Evolutionary conservation across 768 basidiomycete genomes (phyloP), one percentile per base, ranked within the genome.

Genomic region (Trametes gibbosa): DNA sequence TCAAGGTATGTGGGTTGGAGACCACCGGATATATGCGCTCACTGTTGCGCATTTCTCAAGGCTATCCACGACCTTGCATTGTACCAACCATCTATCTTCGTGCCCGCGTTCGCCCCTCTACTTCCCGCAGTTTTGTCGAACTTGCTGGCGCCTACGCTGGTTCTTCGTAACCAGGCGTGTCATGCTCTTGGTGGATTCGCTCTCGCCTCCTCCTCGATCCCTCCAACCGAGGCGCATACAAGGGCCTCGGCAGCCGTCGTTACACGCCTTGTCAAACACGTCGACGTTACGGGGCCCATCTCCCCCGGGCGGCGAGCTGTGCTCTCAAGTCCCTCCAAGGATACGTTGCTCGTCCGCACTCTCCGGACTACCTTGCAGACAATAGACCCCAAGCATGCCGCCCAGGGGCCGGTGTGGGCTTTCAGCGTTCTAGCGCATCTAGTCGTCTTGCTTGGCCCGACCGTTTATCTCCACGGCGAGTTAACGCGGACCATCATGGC

Each of bases 321-420:
- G 2, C 71, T 68, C 8, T 73, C 76, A 49, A 54, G 65, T 39
- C 53, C 64, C 5, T 62, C 65, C 3, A 63, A 70, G 12, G 87
- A 88, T 47, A 71, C 84, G 1, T 35, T 73, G 3, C 86, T 91
- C 58, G 69, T 85, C 37, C 83, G 86, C 50, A 87, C 87, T 0
- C 76, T 92, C 5, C 83, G 87, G 25, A 83, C 83, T 0, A 87
- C 86, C 1, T 73, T 92, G 46, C 71, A 71, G 16, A 76, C 80
- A 1, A 70, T 74, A 3, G 84, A 87, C 6, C 85, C 85, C 2
- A 69, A 72, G 6, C 80, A 86, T 60, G 80, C 81, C 8, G 87
- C 89, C 1, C 86, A 90, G 65, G 89, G 89, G 1, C 89, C 91
- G 9, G 84, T 87, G 1, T 92, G 91, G 91, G 85, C 81, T 5